Conservation (phyloP, 495 filamentous ascomycete genomes). For the Aspergillus heteromorphus region DNA sequence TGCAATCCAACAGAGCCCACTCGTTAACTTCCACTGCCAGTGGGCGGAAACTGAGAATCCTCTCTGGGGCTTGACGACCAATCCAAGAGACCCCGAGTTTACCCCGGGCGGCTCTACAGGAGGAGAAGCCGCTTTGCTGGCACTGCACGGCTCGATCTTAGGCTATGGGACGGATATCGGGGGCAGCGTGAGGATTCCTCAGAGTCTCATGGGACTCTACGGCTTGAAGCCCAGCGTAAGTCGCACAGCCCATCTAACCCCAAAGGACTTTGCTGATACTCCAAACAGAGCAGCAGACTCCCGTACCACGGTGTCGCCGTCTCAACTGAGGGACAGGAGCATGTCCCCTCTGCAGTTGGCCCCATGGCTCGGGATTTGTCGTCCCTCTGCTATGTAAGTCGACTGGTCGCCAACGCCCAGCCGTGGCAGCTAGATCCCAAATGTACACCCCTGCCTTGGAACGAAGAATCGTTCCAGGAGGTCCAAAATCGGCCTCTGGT, state of each 20-base stretch:
- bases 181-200: conserved; percentile 55
- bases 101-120: conserved; percentile 58
- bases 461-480: conserved; percentile 31
- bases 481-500: conserved; percentile 37
- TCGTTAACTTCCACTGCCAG: conserved; percentile 11
- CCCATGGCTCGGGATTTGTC: conserved; percentile 44
- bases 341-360: conserved; percentile 47
- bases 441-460: conserved; percentile 44
- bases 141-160: conserved; percentile 54
- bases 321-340: conserved; percentile 49
- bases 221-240: conserved; percentile 52
- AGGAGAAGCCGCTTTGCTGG: conserved; percentile 58
- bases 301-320: conserved; percentile 45
- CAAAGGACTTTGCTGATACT: not conserved
- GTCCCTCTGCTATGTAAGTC: conserved; percentile 35
- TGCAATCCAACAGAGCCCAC: conserved; percentile 33
- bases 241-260: conserved; percentile 1
- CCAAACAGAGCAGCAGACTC: conserved; percentile 34
- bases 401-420: conserved; percentile 29
- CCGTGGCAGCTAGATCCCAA: conserved; percentile 46
- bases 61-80: conserved; percentile 48
- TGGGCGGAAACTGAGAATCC: conserved; percentile 52
- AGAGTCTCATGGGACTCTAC: conserved; percentile 48
- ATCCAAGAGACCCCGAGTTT: conserved; percentile 41
- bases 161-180: conserved; percentile 64